Evolutionary conservation across 768 basidiomycete genomes (phyloP).

Genomic region (Leccinum sublutescens): DNA sequence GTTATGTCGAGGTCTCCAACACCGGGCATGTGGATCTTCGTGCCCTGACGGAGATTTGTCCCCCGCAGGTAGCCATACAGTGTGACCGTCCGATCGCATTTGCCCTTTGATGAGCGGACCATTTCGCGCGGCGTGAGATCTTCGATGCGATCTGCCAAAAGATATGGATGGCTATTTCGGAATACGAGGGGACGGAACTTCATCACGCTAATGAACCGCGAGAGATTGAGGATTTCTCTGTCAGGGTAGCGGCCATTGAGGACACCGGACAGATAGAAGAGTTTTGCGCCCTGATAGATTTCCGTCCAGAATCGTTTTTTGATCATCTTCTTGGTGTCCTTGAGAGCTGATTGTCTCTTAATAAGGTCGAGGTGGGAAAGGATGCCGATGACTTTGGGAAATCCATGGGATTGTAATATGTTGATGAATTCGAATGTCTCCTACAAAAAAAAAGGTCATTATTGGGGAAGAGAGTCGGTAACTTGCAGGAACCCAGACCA

Average conservation of each 20-base stretch:
- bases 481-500: slow-evolving; percentile 56
- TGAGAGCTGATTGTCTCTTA: slow-evolving; percentile 84
- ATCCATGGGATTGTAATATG: slow-evolving; percentile 94
- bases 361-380: slow-evolving; percentile 97
- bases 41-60: slow-evolving; percentile 73
- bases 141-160: slow-evolving; percentile 92
- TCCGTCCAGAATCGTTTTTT: slow-evolving; percentile 99
- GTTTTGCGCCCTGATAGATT: slow-evolving; percentile 97
- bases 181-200: slow-evolving; percentile 98
- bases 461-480: neutral
- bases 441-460: slow-evolving; percentile 39
- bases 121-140: slow-evolving; percentile 90
- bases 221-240: slow-evolving; percentile 92
- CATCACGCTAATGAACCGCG: slow-evolving; percentile 95
- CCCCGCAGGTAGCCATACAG: slow-evolving; percentile 95
- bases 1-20: slow-evolving; percentile 85
- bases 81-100: slow-evolving; percentile 91
- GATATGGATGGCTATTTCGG: slow-evolving; percentile 92
- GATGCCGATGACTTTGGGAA: slow-evolving; percentile 97
- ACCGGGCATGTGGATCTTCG: slow-evolving; percentile 90
- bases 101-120: slow-evolving; percentile 74
- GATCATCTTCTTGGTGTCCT: slow-evolving; percentile 86
- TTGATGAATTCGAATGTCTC: slow-evolving; percentile 99
- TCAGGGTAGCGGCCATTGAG: slow-evolving; percentile 98
- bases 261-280: slow-evolving; percentile 96